Conservation (phyloP, 108 stramenopile genomes). For the Cyclotella atomus region DNA sequence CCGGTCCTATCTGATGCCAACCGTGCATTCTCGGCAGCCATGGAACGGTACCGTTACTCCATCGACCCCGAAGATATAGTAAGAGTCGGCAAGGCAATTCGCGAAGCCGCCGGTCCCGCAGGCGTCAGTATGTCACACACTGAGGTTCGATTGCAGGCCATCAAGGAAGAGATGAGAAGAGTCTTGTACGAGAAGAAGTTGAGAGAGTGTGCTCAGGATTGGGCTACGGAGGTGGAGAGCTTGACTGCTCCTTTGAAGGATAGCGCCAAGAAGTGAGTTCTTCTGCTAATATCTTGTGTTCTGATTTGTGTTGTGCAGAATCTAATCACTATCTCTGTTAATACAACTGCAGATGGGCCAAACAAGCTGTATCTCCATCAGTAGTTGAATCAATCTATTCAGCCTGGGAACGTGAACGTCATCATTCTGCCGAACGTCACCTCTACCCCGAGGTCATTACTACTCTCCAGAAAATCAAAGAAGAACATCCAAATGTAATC, state of each 20-base stretch:
- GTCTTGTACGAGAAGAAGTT: slow-evolving; percentile 72
- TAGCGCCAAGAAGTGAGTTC: slow-evolving; percentile 66
- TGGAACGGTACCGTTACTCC: slow-evolving; percentile 73
- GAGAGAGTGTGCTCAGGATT: slow-evolving; percentile 78
- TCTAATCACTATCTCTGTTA: background rate
- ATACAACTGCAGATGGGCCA: slow-evolving; percentile 63
- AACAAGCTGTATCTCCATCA: slow-evolving; percentile 64
- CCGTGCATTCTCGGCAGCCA: slow-evolving; percentile 69
- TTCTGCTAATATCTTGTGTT: background rate
- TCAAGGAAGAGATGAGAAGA: slow-evolving; percentile 84
- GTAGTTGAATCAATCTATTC: slow-evolving; percentile 81
- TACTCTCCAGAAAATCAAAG: slow-evolving; percentile 70
- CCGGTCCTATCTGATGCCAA: slow-evolving; percentile 81
- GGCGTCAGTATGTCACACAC: slow-evolving; percentile 82
- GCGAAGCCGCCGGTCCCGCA: slow-evolving; percentile 66
- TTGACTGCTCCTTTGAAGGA: slow-evolving; percentile 62
- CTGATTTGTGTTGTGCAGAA: background rate
- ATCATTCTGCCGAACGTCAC: slow-evolving; percentile 88
- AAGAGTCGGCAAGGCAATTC: slow-evolving; percentile 65
- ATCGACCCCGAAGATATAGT: slow-evolving; percentile 78
- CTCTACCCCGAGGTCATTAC: slow-evolving; percentile 76
- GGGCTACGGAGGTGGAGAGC: slow-evolving; percentile 78
- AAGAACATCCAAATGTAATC: slow-evolving; percentile 78
- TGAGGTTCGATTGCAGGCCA: slow-evolving; percentile 74
- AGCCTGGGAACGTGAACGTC: slow-evolving; percentile 90